Evolutionary conservation across 2,329 filamentous ascomycete genomes (phyloP).

Genomic region (Neonectria magnoliae): DNA sequence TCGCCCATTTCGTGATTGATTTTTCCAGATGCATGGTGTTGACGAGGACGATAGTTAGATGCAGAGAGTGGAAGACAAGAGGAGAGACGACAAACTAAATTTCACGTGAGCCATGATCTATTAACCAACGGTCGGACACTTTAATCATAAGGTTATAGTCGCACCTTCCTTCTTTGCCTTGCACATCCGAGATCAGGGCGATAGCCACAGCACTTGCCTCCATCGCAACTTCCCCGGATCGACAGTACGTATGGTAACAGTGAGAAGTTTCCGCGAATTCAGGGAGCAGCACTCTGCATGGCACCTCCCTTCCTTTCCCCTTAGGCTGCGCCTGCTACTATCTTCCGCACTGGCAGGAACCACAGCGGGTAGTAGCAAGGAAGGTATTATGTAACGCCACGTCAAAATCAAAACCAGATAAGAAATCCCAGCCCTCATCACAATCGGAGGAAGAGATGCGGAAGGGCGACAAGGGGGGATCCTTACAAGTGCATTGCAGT

Average conservation of each 20-base stretch:
- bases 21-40: not conserved
- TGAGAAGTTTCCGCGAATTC: not conserved
- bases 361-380: not conserved
- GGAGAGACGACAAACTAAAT: not conserved
- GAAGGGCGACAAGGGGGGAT: not conserved
- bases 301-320: not conserved
- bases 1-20: not conserved
- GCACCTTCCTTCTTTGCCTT: not conserved
- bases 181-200: not conserved
- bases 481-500: not conserved
- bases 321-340: not conserved
- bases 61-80: not conserved
- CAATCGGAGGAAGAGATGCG: not conserved
- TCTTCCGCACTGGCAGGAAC: slow-evolving; percentile 1
- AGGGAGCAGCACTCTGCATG: slow-evolving; percentile 2
- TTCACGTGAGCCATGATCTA: not conserved
- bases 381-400: slow-evolving; percentile 23
- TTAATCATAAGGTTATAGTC: not conserved
- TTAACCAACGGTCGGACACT: not conserved
- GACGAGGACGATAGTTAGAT: not conserved
- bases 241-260: not conserved
- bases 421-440: slow-evolving; percentile 5
- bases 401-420: slow-evolving; percentile 18
- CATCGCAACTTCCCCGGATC: slow-evolving; percentile 25
- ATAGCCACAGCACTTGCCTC: slow-evolving; percentile 15